A percentile compares a stretch with the other conserved stretches of the same genome.
These are phyloP conservation scores for Euphorbia schlechtendalii DNA, from an alignment of 441 rosid species.

Conservation along the genomic window DNA sequence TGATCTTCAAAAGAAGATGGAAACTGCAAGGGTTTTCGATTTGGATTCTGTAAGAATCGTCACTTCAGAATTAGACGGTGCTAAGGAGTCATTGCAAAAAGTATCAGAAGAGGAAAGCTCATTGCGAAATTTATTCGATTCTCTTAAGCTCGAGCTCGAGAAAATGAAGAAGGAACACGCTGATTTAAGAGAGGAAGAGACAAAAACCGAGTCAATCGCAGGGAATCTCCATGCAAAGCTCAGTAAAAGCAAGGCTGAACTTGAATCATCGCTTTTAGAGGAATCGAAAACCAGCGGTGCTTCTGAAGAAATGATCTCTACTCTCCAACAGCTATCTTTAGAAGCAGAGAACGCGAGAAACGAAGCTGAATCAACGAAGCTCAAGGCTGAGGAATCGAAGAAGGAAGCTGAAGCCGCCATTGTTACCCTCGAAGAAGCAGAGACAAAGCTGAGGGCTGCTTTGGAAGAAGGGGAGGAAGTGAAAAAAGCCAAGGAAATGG, in stretches of 20 bases:
- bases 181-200: slow-evolving; percentile 73
- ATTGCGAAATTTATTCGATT: slow-evolving; percentile 51
- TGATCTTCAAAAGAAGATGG: slow-evolving; percentile 60
- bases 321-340: slow-evolving; percentile 55
- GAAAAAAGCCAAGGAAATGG: slow-evolving; percentile 53
- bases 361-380: slow-evolving; percentile 71
- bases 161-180: slow-evolving; percentile 63
- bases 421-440: slow-evolving; percentile 59
- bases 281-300: slow-evolving; percentile 61
- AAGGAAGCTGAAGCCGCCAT: slow-evolving; percentile 56
- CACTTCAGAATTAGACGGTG: slow-evolving; percentile 65
- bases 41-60: slow-evolving; percentile 57
- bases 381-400: slow-evolving; percentile 55
- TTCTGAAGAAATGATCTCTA: slow-evolving; percentile 72
- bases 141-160: slow-evolving; percentile 64
- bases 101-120: slow-evolving; percentile 70
- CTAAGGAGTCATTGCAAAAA: slow-evolving; percentile 63
- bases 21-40: slow-evolving; percentile 64
- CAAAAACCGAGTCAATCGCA: slow-evolving; percentile 66
- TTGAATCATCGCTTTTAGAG: slow-evolving; percentile 50
- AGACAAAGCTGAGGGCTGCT: slow-evolving; percentile 55
- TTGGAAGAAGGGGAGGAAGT: slow-evolving; percentile 86
- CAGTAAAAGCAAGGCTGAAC: slow-evolving; percentile 64
- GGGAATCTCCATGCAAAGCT: slow-evolving; percentile 77
- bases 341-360: slow-evolving; percentile 57